Evolutionary conservation across 768 basidiomycete genomes (phyloP).

Genomic region (Leccinellum albellum): DNA sequence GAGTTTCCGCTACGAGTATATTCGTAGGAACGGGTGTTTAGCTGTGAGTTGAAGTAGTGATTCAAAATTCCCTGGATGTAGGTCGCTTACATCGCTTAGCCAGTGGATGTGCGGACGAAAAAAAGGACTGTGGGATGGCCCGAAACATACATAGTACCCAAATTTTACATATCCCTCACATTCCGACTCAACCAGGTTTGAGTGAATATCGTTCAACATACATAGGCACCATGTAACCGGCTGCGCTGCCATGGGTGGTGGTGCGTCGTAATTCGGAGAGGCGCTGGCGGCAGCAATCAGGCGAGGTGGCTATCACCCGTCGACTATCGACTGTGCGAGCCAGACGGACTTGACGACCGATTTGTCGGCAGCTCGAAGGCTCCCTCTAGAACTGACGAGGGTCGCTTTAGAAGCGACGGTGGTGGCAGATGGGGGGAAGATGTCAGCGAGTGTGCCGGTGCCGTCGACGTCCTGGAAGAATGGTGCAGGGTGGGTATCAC

Average conservation of each 20-base stretch:
- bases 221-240: no score
- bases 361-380: no score
- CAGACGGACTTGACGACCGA: no score
- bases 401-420: constrained; percentile 37
- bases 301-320: no score
- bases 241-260: no score
- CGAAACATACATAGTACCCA: constrained; percentile 66
- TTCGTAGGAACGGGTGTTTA: constrained; percentile 56
- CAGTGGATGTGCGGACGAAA: no score
- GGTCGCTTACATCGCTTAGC: not conserved
- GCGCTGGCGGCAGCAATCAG: no score
- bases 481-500: constrained; percentile 12
- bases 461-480: constrained; percentile 24
- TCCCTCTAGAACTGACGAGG: no score
- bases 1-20: constrained; percentile 72
- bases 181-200: no score
- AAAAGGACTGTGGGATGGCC: not conserved
- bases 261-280: no score
- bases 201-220: no score
- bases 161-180: constrained; percentile 92
- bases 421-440: constrained; percentile 31
- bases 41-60: constrained; percentile 44
- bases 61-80: constrained; percentile 59
- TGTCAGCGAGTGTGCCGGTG: constrained; percentile 20
- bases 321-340: no score